Base-by-base conservation (phyloP, 768 basidiomycete genomes). In the Boletus sp. region DNA sequence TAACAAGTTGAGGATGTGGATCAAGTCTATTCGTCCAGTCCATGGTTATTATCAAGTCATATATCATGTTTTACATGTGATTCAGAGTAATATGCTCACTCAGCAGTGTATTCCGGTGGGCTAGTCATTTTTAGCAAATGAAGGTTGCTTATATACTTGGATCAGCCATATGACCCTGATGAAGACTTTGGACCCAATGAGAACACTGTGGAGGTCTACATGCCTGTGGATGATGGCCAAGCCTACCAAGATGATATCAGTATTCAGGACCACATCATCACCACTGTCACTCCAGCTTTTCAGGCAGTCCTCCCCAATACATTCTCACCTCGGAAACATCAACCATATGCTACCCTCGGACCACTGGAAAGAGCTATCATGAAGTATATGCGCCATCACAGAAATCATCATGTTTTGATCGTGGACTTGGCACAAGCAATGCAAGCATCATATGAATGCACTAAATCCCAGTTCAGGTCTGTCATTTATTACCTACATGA, bases 21-120 rank as follows among this genome's bases (percentile, higher is more conserved):
- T 73, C 48, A 51, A 24, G 3, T 45, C 47, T 3, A 67, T 73
- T 12, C 36, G 18, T 20, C 54, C n/a, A 47, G 47, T 60, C 33
- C 47, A 51, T 35, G 49, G 52, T 15, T 72, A 64, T 20, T n/a
- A 67, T 52, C 63, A 73, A 20, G 68, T 68, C 10, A 56, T 73
- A 52, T 49, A 63, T 52, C 71, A 72, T 50, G 50, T 20, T 33
- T 50, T 73, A 17, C 46, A 65, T 56, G 67, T 66, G 41, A 67
- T 72, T 11, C 53, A 56, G 7, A 50, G 24, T 6, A 56, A 47
- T 47, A 50, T 60, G 1, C 55, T 55, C 10, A 40, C 40, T 44
- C 60, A 61, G 36, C 57, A 50, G n/a, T 12, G 50, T 12, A 18
- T 28, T 42, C 45, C 57, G 51, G 66, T 68, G 17, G 33, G 57